Percentiles rank a stretch among this genome's conserved stretches.
These are phyloP conservation scores for Umbellularia californica DNA, from an alignment of 164 flowering plant genomes.

Conservation along the genomic window DNA sequence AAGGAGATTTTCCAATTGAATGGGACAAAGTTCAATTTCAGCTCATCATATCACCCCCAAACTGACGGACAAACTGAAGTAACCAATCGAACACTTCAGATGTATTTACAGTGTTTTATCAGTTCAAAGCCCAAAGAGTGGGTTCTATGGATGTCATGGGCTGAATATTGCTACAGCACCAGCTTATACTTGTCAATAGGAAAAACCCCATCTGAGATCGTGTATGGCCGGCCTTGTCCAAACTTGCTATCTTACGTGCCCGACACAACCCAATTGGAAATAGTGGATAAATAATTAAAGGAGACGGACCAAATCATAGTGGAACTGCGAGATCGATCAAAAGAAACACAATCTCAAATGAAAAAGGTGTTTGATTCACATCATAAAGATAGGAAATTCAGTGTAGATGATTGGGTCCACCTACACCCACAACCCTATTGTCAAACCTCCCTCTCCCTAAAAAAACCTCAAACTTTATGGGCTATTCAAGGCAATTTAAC, in stretches of 20 bases:
- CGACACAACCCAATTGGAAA: background rate
- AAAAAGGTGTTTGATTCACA: background rate
- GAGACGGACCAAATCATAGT: background rate
- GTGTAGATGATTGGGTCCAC: background rate
- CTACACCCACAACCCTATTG: background rate
- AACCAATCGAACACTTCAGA: background rate
- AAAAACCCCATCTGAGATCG: background rate
- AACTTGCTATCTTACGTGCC: background rate
- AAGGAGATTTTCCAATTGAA: background rate
- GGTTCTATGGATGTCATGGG: background rate
- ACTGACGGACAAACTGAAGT: constrained; percentile 1
- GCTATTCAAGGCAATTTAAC: background rate
- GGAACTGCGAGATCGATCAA: background rate
- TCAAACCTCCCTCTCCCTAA: background rate
- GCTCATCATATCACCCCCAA: constrained; percentile 3
- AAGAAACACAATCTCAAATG: background rate
- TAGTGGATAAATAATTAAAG: background rate
- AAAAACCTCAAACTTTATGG: background rate
- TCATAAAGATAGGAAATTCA: background rate
- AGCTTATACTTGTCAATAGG: background rate
- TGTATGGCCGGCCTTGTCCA: constrained; percentile 2
- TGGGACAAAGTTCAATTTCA: background rate
- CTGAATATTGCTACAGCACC: background rate
- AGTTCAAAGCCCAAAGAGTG: background rate
- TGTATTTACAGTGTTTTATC: background rate